Evolutionary conservation across 805 yeast species (phyloP), one percentile per base, ranked within the genome.

Genomic region (Starmerella bombi): DNA sequence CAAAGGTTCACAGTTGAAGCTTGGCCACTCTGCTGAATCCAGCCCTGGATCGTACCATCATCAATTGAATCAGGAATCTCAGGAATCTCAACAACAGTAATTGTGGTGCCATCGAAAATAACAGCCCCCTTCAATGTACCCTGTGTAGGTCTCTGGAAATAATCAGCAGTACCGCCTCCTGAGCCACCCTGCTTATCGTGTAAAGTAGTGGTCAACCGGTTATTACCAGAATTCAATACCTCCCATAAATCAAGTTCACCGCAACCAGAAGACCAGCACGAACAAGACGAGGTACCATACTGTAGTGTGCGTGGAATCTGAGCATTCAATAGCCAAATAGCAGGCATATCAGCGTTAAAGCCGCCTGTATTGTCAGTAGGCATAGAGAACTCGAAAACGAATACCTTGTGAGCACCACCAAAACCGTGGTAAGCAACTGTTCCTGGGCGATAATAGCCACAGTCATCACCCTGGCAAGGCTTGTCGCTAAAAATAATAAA

Each of bases 221-320:
- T 65, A 48, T 82, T 75, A 51, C 94, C 95, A 27, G 80, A 51
- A 47, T 75, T 66, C 53, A 91, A 72, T 52, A 88, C 71, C 72
- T 91, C 98, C 57, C 88, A 91, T 56, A 85, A 69, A 65, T 91
- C 98, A 56, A 91, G 70, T 70, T 91, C 98, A 68, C 98, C 98
- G 67, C 98, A 91, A 47, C 97, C 97, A 41, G 93, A 71, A 40
- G 72, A 55, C 98, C 98, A 91, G 73, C 98, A 91, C 28, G 96
- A 84, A 70, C 97, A 91, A 17, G 72, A 59, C 20, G 77, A 60
- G 45, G 67, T 67, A 61, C 96, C 96, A 65, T 91, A 91, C 67
- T 91, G 97, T 57, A 77, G 65, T 52, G 96, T 86, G 72, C 98
- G 83, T 65, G 98, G 95, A 58, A 86, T 78, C 70, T 82, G 81